Conservation (phyloP, 805 yeast genomes). For the Kodamaea nitidulidarum region DNA sequence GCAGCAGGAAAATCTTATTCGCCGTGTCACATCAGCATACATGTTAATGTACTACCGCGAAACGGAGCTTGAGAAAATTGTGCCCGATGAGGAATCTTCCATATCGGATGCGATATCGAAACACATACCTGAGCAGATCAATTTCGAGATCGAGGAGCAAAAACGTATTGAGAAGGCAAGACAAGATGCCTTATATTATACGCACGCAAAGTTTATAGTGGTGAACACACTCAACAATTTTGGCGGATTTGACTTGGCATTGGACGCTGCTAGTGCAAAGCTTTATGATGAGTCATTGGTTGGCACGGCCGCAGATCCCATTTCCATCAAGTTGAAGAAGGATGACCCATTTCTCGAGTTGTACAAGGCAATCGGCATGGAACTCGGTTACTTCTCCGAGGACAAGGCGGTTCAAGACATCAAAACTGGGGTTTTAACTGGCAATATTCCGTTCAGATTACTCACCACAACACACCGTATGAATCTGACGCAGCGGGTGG, state of each 20-base stretch:
- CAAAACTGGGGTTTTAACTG: background rate
- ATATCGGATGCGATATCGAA: conserved; percentile 43
- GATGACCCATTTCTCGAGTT: conserved; percentile 51
- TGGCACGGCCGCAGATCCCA: conserved; percentile 46
- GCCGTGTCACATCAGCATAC: conserved; percentile 91
- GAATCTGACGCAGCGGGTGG: conserved; percentile 68
- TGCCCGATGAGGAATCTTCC: conserved; percentile 56
- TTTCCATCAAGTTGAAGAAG: conserved; percentile 50
- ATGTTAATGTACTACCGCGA: conserved; percentile 91
- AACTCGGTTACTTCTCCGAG: conserved; percentile 30
- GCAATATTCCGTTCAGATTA: conserved; percentile 43
- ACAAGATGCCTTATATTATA: conserved; percentile 53
- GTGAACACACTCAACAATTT: conserved; percentile 51
- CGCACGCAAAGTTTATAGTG: conserved; percentile 54
- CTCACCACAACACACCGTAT: conserved; percentile 66
- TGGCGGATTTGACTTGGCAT: conserved; percentile 73
- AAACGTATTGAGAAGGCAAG: conserved; percentile 53
- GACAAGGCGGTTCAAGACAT: conserved; percentile 4
- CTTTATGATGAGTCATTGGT: conserved; percentile 49
- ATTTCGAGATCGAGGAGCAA: conserved; percentile 56
- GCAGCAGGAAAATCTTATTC: conserved; percentile 56
- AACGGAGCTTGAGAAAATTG: conserved; percentile 49
- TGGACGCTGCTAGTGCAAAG: conserved; percentile 47
- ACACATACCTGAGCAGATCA: conserved; percentile 63
- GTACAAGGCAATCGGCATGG: conserved; percentile 45